phyloP scores from a whole-genome alignment of 2,329 filamentous ascomycete species.

The Capronia americana region DNA sequence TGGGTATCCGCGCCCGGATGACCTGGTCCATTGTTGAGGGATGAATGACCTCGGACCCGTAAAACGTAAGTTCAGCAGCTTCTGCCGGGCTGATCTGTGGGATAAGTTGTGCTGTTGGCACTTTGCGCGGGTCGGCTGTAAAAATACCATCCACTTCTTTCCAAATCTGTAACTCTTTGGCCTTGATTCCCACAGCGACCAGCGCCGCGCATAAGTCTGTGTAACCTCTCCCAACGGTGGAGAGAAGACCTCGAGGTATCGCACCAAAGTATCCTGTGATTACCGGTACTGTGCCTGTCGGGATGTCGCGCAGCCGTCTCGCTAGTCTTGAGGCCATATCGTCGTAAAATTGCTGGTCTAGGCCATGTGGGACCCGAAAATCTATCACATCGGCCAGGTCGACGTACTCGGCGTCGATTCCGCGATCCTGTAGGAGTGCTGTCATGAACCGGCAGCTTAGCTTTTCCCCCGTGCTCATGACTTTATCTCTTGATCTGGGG shows the following conservation, averaged over 20 bases:
- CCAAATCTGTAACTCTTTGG: slow-evolving; percentile 93
- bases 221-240: slow-evolving; percentile 92
- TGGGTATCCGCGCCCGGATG: slow-evolving; percentile 68
- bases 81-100: slow-evolving; percentile 89
- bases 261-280: slow-evolving; percentile 95
- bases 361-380: slow-evolving; percentile 62
- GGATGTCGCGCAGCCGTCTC: slow-evolving; percentile 68
- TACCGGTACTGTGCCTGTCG: slow-evolving; percentile 71
- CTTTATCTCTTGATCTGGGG: slow-evolving; percentile 79
- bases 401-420: slow-evolving; percentile 85
- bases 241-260: slow-evolving; percentile 87
- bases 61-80: slow-evolving; percentile 93
- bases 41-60: slow-evolving; percentile 95
- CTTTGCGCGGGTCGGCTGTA: slow-evolving; percentile 82
- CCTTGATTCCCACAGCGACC: slow-evolving; percentile 84
- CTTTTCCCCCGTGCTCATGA: slow-evolving; percentile 95
- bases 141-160: slow-evolving; percentile 99
- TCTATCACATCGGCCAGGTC: slow-evolving; percentile 84
- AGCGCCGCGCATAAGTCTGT: slow-evolving; percentile 95
- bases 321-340: slow-evolving; percentile 66
- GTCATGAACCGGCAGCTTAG: slow-evolving; percentile 92
- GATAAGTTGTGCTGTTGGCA: slow-evolving; percentile 90
- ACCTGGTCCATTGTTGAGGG: slow-evolving; percentile 98
- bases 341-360: slow-evolving; percentile 74
- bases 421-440: slow-evolving; percentile 77